Evolutionary conservation across 257 asterid genomes (phyloP).

Genomic region (Nicotiana attenuata): DNA sequence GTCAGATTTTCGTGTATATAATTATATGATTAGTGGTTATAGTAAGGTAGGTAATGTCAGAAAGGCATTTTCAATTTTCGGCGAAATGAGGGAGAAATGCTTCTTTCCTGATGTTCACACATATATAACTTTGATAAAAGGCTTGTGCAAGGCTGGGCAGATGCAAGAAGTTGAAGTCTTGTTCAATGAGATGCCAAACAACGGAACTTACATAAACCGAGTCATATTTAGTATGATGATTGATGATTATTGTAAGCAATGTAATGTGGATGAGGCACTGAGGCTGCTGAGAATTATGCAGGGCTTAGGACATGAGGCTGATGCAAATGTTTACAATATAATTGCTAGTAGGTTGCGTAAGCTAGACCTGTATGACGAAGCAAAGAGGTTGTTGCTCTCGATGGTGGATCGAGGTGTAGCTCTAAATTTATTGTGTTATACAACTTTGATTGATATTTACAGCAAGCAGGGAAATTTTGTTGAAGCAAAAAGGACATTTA

Average conservation of each 20-base stretch:
- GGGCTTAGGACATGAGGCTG: conserved; percentile 60
- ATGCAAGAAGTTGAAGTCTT: conserved; percentile 53
- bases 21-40: conserved; percentile 49
- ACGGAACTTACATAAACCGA: conserved; percentile 49
- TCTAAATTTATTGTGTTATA: conserved; percentile 27
- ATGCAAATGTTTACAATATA: conserved; percentile 48
- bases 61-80: conserved; percentile 55
- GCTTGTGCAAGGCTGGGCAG: conserved; percentile 61
- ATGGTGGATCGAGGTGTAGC: conserved; percentile 57
- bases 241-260: conserved; percentile 77
- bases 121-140: conserved; percentile 63
- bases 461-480: conserved; percentile 71
- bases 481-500: conserved; percentile 35
- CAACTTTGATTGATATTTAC: conserved; percentile 48
- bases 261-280: conserved; percentile 64
- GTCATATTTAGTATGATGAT: conserved; percentile 65
- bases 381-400: conserved; percentile 46
- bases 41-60: conserved; percentile 45
- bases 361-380: conserved; percentile 51
- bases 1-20: conserved; percentile 52
- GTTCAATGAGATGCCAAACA: conserved; percentile 68
- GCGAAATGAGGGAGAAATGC: conserved; percentile 50
- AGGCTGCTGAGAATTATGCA: conserved; percentile 54
- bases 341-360: conserved; percentile 61
- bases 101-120: conserved; percentile 57